A percentile compares a stretch with the other conserved stretches of the same genome.
Evolutionary conservation across 148 eudicot genomes (phyloP).

Genomic region (Amaranthus cruentus): DNA sequence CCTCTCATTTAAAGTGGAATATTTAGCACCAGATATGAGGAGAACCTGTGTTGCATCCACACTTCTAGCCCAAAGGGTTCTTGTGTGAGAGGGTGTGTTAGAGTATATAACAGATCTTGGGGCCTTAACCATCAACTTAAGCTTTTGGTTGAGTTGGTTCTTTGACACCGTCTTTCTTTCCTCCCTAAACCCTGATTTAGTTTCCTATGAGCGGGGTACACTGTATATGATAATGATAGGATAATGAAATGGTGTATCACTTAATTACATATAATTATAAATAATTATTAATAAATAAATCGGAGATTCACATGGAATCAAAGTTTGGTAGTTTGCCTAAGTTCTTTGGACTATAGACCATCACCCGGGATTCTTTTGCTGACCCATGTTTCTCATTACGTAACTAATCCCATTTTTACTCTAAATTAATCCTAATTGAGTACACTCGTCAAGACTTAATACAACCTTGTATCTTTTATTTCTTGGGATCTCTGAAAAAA

Average conservation of each 20-base stretch:
- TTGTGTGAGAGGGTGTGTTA: too few species aligned
- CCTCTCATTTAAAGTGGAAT: too few species aligned
- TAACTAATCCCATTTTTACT: background rate
- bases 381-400: background rate
- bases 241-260: background rate
- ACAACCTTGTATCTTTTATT: background rate
- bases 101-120: too few species aligned
- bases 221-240: background rate
- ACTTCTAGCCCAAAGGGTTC: too few species aligned
- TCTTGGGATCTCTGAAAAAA: background rate
- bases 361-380: background rate
- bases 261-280: background rate
- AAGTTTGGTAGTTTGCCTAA: conserved; percentile 31
- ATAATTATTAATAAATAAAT: conserved; percentile 1
- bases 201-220: too few species aligned
- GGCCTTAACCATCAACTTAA: too few species aligned
- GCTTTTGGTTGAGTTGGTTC: too few species aligned
- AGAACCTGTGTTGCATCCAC: too few species aligned
- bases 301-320: conserved; percentile 22
- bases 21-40: too few species aligned
- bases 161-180: too few species aligned
- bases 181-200: too few species aligned
- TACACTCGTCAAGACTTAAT: background rate
- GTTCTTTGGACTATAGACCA: conserved; percentile 25
- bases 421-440: background rate